Evolutionary conservation across 2,329 filamentous ascomycete species (phyloP), one percentile per base, ranked within the genome.

Genomic region (Amauroascus niger): DNA sequence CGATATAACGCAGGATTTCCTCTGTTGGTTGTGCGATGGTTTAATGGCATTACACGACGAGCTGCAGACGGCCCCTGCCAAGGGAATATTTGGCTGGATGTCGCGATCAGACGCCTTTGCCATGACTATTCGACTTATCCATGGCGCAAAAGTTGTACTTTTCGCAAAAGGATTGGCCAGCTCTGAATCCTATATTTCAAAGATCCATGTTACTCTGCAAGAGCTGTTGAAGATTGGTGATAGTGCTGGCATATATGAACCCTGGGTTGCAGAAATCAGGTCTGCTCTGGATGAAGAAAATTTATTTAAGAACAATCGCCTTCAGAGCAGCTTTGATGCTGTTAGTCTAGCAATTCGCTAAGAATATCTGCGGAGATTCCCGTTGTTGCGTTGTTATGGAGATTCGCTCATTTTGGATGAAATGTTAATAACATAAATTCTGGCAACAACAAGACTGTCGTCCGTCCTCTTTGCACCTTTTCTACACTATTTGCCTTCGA

Each of bases 31-130:
- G 1, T 62, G 57, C 8, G 63, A 65, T 6, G 69, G 68, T 0
- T 52, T 73, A 24, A 53, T 54, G 1, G 62, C 62, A 40, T 53
- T 72, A 11, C 39, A 6, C 55, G 63, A 24, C 61, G 44, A 60
- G 1, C 63, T 68, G 0, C 60, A 68, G 16, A 60, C 63, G 2
- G 57, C 57, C 0, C 67, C 75, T 18, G 63, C 65, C 1, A 86
- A 88, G 62, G 84, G 84, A 0, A 76, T 84, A 7, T 69, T 94
- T 32, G 87, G 88, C 6, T 89, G 85, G 82, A 79, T 79, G 1
- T 83, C 83, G 1, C 82, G 83, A 53, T 76, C 82, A 0, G 79
- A 82, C 28, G 79, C 83, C 0, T 91, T 89, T 52, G 65, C 65
- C 1, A 58, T 74, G 24, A 69, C 68, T 1, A 55, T 69, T n/a